Percentiles rank a stretch among this genome's conserved stretches.
Conservation (phyloP, 495 filamentous ascomycete species). For the Gamarada debralockiae region DNA sequence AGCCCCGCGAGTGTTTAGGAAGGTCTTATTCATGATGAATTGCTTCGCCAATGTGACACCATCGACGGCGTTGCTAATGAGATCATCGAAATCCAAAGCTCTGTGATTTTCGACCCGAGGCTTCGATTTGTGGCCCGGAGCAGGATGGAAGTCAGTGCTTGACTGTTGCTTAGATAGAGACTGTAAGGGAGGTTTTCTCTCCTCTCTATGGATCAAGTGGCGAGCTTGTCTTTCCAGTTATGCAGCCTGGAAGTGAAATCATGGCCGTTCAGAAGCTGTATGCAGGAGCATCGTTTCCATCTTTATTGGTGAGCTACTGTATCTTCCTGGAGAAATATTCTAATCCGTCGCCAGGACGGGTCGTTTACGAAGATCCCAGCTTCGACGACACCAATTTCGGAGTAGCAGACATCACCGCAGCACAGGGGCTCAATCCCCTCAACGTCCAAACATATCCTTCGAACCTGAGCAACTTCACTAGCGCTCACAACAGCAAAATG, state of each 20-base stretch:
- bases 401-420: slow-evolving; percentile 23
- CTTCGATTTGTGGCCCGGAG: slow-evolving; percentile 44
- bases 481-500: slow-evolving; percentile 39
- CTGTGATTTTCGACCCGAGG: slow-evolving; percentile 53
- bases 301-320: slow-evolving; percentile 23
- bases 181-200: slow-evolving; percentile 47
- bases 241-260: slow-evolving; percentile 33
- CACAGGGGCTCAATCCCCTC: slow-evolving; percentile 32
- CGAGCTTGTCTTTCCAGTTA: slow-evolving; percentile 49
- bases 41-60: slow-evolving; percentile 61
- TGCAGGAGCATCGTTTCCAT: slow-evolving; percentile 23
- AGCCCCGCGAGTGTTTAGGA: slow-evolving; percentile 47
- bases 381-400: slow-evolving; percentile 38
- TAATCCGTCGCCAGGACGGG: too few species aligned
- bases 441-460: slow-evolving; percentile 34
- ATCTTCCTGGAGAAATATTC: slow-evolving; percentile 29
- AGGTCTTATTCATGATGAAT: slow-evolving; percentile 52
- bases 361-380: slow-evolving; percentile 48
- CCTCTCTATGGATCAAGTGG: slow-evolving; percentile 41
- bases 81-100: slow-evolving; percentile 60
- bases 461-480: slow-evolving; percentile 32
- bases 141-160: slow-evolving; percentile 44
- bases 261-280: slow-evolving; percentile 24
- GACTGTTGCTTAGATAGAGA: slow-evolving; percentile 50
- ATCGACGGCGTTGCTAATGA: slow-evolving; percentile 60